A percentile compares a stretch with the other conserved stretches of the same genome.
Conservation (phyloP, 2,329 filamentous ascomycete genomes). For the Aureobasidium subglaciale region DNA sequence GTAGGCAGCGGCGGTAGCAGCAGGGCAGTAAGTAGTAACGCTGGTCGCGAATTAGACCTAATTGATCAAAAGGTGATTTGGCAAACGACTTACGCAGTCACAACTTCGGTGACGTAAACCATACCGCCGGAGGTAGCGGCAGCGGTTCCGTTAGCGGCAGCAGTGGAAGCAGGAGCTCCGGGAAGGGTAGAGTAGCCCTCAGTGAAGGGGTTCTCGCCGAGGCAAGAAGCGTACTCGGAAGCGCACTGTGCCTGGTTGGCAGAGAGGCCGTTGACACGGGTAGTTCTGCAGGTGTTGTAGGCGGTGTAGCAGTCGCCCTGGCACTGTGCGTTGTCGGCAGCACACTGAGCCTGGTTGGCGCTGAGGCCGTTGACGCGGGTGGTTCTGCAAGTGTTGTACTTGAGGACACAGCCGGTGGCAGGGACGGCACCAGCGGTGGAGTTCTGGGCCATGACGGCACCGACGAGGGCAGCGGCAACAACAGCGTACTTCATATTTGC, state of each 20-base stretch:
- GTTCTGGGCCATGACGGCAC: slow-evolving; percentile 8
- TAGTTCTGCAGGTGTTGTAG: background rate
- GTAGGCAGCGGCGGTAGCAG: slow-evolving; percentile 48
- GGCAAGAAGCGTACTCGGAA: slow-evolving; percentile 1
- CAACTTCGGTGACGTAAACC: slow-evolving; percentile 10
- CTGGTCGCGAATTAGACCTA: no score
- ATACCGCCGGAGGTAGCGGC: background rate
- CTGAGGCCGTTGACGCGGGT: background rate
- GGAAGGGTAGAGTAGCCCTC: background rate
- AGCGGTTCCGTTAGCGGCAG: background rate
- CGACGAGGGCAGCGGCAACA: slow-evolving; percentile 1
- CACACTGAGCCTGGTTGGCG: slow-evolving; percentile 10
- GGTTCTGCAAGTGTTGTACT: slow-evolving; percentile 1
- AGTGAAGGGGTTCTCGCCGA: slow-evolving; percentile 9
- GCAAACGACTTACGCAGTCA: slow-evolving; percentile 52
- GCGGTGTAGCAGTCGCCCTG: slow-evolving; percentile 8
- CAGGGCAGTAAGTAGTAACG: slow-evolving; percentile 66
- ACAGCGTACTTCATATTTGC: slow-evolving; percentile 7
- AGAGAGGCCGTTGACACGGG: background rate
- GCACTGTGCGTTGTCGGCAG: slow-evolving; percentile 1
- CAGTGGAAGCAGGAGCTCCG: background rate
- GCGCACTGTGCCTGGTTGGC: slow-evolving; percentile 16
- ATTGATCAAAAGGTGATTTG: no score
- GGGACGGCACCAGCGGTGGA: slow-evolving; percentile 1
- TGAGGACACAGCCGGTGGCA: background rate